Base-by-base conservation (phyloP, 306 rosid species). In the Malus sieversii region DNA sequence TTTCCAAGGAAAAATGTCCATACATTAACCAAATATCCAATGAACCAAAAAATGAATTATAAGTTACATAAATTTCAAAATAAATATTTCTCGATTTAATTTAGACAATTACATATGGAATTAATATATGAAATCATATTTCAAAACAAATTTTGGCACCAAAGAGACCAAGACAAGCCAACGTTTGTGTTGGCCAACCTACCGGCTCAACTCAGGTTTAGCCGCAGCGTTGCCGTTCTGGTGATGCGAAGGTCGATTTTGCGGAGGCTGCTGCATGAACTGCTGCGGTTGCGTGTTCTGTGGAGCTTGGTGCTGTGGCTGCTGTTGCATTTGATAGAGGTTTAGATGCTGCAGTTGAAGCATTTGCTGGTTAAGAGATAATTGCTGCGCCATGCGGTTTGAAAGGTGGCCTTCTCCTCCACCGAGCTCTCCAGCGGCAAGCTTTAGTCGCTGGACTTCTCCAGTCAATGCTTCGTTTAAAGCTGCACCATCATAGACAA, bases 391-490 rank as follows among this genome's bases (percentile, higher is more conserved):
- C 86, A 90, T 79, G 78, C 81, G 78, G 69, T 79, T 82, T 0
- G 89, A 85, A 58, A 84, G 85, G 60, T 72, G 77, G 11, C 88
- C 75, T 78, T 84, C 97, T 25, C 94, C 97, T 25, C 94, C 94
- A 2, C 92, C 83, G 5, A 77, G 73, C 32, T 91, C 91, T 38
- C 84, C 86, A 4, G 91, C 87, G 4, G 85, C 30, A 27, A 83
- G 79, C 82, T 90, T 89, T 64, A 89, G 77, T 4, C 88, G 94
- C 83, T 87, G 90, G 68, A 89, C 92, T 77, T 91, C 97, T 13
- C 89, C 87, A n/a, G 77, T 77, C 87, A 92, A 79, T 27, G 97
- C 87, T 76, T 90, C 97, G 18, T 90, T 92, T 77, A 92, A 68
- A 73, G 97, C 97, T 92, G 90, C 68, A 46, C 51, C 48, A 81